Conservation (phyloP, 1,284 basidiomycete species). For the Puccinia polysora region DNA sequence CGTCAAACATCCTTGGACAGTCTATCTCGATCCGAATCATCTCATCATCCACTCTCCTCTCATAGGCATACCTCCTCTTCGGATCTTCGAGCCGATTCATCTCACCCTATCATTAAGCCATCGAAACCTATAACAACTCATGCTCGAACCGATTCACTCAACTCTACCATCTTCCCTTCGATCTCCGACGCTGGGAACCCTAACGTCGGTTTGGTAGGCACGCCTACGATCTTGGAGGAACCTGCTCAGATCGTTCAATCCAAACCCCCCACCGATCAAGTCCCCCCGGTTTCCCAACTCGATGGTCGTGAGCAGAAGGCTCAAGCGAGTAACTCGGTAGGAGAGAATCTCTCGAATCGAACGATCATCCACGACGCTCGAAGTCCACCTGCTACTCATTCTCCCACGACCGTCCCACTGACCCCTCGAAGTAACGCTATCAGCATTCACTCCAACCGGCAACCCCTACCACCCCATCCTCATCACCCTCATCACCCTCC, state of each 20-base stretch:
- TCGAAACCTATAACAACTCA: neutral
- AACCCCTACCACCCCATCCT: conserved; percentile 51
- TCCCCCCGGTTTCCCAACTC: no score
- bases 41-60: conserved; percentile 59
- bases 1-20: conserved; percentile 33
- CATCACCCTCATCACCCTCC: conserved; percentile 63
- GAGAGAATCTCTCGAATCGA: neutral
- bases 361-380: neutral
- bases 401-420: neutral
- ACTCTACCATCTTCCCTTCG: neutral
- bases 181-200: neutral
- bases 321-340: no score
- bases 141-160: neutral
- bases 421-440: no score
- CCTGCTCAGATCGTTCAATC: neutral
- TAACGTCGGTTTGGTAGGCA: neutral
- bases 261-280: no score
- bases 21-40: conserved; percentile 5
- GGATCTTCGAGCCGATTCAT: conserved; percentile 40
- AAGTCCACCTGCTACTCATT: neutral
- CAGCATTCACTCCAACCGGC: no score
- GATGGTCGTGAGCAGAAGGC: no score
- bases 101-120: neutral
- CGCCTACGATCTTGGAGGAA: conserved; percentile 29
- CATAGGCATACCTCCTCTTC: conserved; percentile 58